phyloP scores from a whole-genome alignment of 306 rosid genomes.

The Medicago lupulina region DNA sequence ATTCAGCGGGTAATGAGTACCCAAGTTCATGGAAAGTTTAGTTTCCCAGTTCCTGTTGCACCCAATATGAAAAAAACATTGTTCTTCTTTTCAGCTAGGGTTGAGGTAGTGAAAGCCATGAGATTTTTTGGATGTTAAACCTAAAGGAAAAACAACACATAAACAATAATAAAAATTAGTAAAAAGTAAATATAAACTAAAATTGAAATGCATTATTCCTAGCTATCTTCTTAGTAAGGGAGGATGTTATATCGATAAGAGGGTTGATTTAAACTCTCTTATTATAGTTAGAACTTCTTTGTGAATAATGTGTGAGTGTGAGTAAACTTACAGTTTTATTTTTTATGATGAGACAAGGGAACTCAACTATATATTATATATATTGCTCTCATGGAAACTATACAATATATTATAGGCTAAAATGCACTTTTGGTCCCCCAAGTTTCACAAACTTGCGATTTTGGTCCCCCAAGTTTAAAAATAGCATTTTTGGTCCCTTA shows the following conservation, averaged over 20 bases:
- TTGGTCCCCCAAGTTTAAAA: no score
- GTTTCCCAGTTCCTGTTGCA: slow-evolving; percentile 45
- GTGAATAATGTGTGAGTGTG: no score
- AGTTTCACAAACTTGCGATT: no score
- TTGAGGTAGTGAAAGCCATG: not conserved
- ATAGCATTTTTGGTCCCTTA: no score
- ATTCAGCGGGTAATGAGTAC: slow-evolving; percentile 26
- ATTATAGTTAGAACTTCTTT: no score
- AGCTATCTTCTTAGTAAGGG: not conserved
- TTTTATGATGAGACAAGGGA: not conserved
- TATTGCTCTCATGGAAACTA: not conserved
- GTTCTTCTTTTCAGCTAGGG: not conserved
- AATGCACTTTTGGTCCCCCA: no score
- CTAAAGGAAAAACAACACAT: not conserved
- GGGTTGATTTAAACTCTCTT: no score
- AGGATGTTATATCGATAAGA: no score
- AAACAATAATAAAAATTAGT: no score
- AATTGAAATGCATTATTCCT: no score
- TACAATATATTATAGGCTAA: no score
- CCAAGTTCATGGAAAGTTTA: slow-evolving; percentile 39
- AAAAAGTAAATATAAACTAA: no score
- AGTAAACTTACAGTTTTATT: not conserved
- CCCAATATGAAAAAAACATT: slow-evolving; percentile 47
- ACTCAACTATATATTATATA: not conserved
- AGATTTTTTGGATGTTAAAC: not conserved